Base-by-base conservation (phyloP, 805 yeast species). In the Dipodascus geniculatus region DNA sequence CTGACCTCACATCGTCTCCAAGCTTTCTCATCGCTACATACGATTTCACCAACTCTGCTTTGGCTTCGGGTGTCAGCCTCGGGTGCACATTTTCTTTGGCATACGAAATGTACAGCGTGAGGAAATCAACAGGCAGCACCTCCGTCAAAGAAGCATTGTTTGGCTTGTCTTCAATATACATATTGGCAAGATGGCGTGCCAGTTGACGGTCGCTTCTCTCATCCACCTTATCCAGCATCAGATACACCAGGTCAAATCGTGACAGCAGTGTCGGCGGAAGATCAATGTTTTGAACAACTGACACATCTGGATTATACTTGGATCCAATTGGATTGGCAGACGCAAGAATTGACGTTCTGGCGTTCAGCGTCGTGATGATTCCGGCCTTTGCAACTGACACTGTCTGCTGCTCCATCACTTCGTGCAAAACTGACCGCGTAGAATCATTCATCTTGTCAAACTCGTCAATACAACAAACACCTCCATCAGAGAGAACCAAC, bases 371-470 rank as follows among this genome's bases (percentile, higher is more conserved):
- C 3, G 99, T 93, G 63, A 93, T 93, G 64, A 93, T 93, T 56
- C 99, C 99, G 1, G 99, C 99, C 65, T 93, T 93, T 31, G 99
- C 99, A 64, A 93, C 88, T 8, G 97, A 89, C 48, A 93, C 93
- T 0, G 99, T 93, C 69, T 93, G 99, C 68, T 93, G 99, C 72
- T 93, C 99, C 99, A 93, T 93, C 9, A 93, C 99, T 75, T 93
- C 99, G 67, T 93, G 99, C 53, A 93, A 73, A 9, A 93, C 98
- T 6, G 96, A 88, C 63, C 98, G 75, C 0, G 98, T 91, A 1
- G 95, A 72, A 61, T 93, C 98, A 53, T 85, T 79, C 99, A 93
- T 93, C 70, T 93, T 93, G 71, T 93, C 99, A 65, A 91, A 93
- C 74, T 93, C 99, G 74, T 93, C 99, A 66, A 93, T 93, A 71